Conservation (phyloP, 352 stramenopile species). For the Aphanomyces astaci region DNA sequence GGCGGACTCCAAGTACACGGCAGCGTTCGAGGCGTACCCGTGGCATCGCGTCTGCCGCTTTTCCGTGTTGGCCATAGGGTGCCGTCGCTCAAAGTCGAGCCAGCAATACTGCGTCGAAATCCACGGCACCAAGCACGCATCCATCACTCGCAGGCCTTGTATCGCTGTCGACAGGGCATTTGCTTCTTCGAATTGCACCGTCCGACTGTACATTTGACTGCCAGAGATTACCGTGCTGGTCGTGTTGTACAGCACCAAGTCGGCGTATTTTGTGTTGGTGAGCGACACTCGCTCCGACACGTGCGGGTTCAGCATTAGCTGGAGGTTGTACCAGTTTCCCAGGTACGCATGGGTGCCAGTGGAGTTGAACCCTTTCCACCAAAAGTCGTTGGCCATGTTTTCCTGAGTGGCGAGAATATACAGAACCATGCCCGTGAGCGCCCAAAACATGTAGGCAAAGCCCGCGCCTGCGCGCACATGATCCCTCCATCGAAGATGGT, state of each 20-base stretch:
- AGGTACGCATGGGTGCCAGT: slow-evolving; percentile 2
- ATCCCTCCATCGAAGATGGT: too few species aligned
- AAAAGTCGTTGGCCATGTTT: slow-evolving; percentile 4
- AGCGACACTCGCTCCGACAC: not conserved
- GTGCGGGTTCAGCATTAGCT: not conserved
- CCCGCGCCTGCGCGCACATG: not conserved
- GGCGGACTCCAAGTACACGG: slow-evolving; percentile 3
- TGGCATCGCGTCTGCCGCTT: not conserved
- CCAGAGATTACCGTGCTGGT: not conserved
- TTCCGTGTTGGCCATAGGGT: not conserved
- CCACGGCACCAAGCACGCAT: slow-evolving; percentile 12
- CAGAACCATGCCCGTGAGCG: not conserved
- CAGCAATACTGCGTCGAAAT: slow-evolving; percentile 10
- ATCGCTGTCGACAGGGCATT: not conserved
- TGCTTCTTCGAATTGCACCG: not conserved
- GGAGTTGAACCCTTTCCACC: slow-evolving; percentile 6
- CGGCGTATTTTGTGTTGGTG: not conserved
- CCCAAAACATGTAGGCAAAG: not conserved
- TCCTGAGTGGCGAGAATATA: not conserved
- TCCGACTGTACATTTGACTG: not conserved
- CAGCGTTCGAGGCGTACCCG: not conserved
- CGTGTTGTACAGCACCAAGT: not conserved
- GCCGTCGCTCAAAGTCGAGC: not conserved
- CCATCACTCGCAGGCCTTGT: not conserved
- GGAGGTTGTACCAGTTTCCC: not conserved